Evolutionary conservation across 2,329 filamentous ascomycete species (phyloP).

Genomic region (Diaporthe aspalathi): DNA sequence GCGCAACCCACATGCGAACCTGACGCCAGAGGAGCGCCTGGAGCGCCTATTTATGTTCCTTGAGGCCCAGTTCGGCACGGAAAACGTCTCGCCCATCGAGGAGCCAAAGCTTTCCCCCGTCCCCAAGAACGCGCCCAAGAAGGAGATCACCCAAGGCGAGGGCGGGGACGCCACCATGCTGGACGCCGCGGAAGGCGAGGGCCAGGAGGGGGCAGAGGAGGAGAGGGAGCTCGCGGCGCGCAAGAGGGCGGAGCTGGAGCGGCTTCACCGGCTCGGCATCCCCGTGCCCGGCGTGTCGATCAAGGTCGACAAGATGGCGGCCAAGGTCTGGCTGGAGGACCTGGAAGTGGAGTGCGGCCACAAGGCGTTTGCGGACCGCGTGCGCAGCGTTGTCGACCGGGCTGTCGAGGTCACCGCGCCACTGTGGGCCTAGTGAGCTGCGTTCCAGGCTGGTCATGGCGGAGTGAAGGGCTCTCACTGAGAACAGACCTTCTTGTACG

Average conservation of each 20-base stretch:
- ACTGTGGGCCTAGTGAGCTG: constrained; percentile 65
- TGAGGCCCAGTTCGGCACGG: constrained; percentile 92
- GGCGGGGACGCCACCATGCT: constrained; percentile 53
- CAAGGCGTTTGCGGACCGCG: constrained; percentile 82
- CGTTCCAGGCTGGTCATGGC: neutral
- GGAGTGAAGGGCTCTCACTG: neutral
- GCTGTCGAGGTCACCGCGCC: constrained; percentile 88
- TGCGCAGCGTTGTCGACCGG: constrained; percentile 89
- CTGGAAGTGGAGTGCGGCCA: constrained; percentile 89
- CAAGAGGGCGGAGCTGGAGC: constrained; percentile 76
- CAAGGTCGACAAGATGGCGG: constrained; percentile 86
- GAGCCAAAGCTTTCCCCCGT: constrained; percentile 65
- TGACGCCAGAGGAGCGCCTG: constrained; percentile 80
- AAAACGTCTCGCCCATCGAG: constrained; percentile 83
- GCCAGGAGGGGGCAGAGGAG: constrained; percentile 46
- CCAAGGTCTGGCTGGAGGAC: constrained; percentile 91
- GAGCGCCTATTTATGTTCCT: constrained; percentile 93
- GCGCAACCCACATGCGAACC: constrained; percentile 78
- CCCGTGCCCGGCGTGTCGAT: constrained; percentile 91
- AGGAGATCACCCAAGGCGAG: constrained; percentile 46
- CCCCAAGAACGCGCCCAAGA: constrained; percentile 28
- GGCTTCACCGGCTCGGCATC: constrained; percentile 85
- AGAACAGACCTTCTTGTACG: neutral
- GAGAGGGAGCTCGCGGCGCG: constrained; percentile 62
- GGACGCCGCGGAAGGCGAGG: constrained; percentile 50